Base-by-base conservation (phyloP, 2,329 filamentous ascomycete species). In the Ascochyta viciae-villosae region DNA sequence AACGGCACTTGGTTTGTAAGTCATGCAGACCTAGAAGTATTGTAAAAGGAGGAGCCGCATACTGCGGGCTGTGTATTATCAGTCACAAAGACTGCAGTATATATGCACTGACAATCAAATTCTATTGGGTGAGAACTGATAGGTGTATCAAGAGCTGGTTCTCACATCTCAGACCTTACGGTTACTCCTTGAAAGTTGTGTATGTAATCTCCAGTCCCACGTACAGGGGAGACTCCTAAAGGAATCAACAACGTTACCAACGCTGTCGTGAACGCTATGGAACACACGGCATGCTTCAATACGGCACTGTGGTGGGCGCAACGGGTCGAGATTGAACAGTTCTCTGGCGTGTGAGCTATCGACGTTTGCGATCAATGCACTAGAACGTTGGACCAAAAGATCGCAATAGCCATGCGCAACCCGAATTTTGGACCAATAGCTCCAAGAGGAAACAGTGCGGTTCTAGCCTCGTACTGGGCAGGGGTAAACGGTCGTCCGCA, bases 1-100 rank as follows among this genome's bases (percentile, higher is more conserved):
- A 74, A 67, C 57, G 76, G 67, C 26, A 74, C 63, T 15, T 75
- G 70, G 66, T 74, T 75, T 51, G 63, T 73, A 6, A 72, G 70
- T 43, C 60, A 71, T 38, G 67, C 60, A 7, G 33, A 65, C 34
- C 49, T 71, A 44, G 54, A 55, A 44, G 69, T 68, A 3, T 48
- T 74, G 52, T 72, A 61, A 54, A 19, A 39, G 6, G 10, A 9
- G n/a, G 8, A 16, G 16, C 12, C 10, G 19, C 3, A 2, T 7
- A 8, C 37, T 12, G 4, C 19, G 1, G 22, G 10, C 37, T 9
- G 12, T 13, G 12, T 10, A 4, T 39, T 22, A 4, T 9, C 37
- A 24, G 16, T 39, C 19, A 16, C 1, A 27, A 41, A 12, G 24
- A 3, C 27, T 13, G 9, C 10, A n/a, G n/a, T n/a, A n/a, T 41